A percentile compares a stretch with the other conserved stretches of the same genome.
Evolutionary conservation across 805 yeast genomes (phyloP).

Genomic region (Yarrowia divulgata): DNA sequence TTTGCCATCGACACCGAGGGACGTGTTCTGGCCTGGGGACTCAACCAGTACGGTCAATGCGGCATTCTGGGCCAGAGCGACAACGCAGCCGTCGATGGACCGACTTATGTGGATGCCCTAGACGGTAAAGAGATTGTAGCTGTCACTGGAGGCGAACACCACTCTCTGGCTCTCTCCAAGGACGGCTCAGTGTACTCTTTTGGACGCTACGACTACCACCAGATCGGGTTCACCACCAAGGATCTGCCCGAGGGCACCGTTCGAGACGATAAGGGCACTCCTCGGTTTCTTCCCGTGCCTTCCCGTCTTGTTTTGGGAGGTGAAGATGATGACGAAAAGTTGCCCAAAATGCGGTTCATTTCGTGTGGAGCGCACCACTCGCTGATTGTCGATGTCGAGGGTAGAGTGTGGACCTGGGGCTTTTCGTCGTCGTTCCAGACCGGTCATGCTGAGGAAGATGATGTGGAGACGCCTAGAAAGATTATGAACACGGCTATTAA

Average conservation of each 20-base stretch:
- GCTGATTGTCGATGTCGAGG: slow-evolving; percentile 82
- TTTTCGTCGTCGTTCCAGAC: slow-evolving; percentile 96
- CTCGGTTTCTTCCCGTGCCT: slow-evolving; percentile 82
- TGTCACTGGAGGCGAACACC: slow-evolving; percentile 95
- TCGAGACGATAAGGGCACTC: slow-evolving; percentile 77
- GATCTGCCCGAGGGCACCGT: slow-evolving; percentile 74
- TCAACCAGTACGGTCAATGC: slow-evolving; percentile 97
- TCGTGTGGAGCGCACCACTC: slow-evolving; percentile 94
- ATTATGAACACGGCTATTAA: slow-evolving; percentile 94
- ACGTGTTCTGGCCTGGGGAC: slow-evolving; percentile 87
- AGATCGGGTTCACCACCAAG: slow-evolving; percentile 76
- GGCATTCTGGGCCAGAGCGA: slow-evolving; percentile 71
- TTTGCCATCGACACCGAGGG: slow-evolving; percentile 84
- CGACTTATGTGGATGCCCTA: slow-evolving; percentile 74
- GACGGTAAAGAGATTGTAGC: slow-evolving; percentile 62
- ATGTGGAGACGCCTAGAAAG: slow-evolving; percentile 85
- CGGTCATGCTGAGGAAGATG: slow-evolving; percentile 93
- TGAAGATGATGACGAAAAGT: slow-evolving; percentile 46
- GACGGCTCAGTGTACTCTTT: slow-evolving; percentile 80
- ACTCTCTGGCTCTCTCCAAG: slow-evolving; percentile 74
- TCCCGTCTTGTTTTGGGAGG: slow-evolving; percentile 60
- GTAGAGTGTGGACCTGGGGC: slow-evolving; percentile 94
- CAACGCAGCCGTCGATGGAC: slow-evolving; percentile 79
- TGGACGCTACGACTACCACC: slow-evolving; percentile 95
- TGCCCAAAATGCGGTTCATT: slow-evolving; percentile 65